phyloP scores from a whole-genome alignment of 441 rosid genomes.

The Populus hybrid region DNA sequence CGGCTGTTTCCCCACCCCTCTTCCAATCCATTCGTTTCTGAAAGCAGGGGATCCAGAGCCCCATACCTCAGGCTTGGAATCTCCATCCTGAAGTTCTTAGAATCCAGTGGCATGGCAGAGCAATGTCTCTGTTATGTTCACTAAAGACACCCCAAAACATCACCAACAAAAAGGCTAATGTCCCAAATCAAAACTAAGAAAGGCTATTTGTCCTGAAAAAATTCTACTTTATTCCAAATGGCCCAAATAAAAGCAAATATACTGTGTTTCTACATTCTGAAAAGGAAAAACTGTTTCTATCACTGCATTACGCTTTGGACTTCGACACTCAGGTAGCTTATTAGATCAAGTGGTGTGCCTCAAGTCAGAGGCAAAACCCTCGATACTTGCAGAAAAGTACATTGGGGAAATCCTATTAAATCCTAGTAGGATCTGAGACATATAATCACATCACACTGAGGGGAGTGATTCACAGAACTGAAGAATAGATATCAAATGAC shows the following conservation, averaged over 20 bases:
- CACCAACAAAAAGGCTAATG: too few relatives aligned
- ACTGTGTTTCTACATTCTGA: not conserved
- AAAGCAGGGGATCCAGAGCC: not conserved
- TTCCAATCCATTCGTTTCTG: not conserved
- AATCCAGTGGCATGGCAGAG: not conserved
- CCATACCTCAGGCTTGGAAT: not conserved
- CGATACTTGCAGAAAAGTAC: too few relatives aligned
- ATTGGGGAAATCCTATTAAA: not conserved
- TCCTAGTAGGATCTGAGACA: not conserved
- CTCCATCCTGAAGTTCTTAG: not conserved
- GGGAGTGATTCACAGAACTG: not conserved
- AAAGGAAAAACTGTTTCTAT: not conserved
- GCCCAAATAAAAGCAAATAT: not conserved
- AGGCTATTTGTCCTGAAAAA: not conserved
- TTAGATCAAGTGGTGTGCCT: not conserved
- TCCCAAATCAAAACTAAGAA: too few relatives aligned
- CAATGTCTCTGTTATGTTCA: not conserved
- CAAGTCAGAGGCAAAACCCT: not conserved
- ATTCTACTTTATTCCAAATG: not conserved
- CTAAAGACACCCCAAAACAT: too few relatives aligned
- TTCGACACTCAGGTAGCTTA: not conserved
- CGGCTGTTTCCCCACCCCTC: not conserved
- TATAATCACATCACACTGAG: not conserved
- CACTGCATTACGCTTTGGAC: not conserved
- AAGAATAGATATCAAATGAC: not conserved